Evolutionary conservation across 23 red algal genomes (phyloP), one percentile per base, ranked within the genome.

Genomic region (Agarophyton chilense): DNA sequence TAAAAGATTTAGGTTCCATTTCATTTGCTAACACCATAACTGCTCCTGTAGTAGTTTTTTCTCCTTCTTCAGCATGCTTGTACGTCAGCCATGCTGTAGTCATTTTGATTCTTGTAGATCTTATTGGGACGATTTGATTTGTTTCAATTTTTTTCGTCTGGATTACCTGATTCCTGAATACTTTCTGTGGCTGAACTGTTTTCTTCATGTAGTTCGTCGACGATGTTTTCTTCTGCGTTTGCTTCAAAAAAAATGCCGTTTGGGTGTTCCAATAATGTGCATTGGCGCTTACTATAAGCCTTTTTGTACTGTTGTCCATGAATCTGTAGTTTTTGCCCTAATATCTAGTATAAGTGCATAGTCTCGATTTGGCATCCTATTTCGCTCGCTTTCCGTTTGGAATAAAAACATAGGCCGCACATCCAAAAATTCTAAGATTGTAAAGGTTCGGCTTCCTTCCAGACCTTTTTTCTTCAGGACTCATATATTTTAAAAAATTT

Each of bases 321-420:
- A 78, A 78, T 6, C 72, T 35, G 50, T 78, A 78, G 32, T 78
- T 78, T 43, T 54, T 33, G 12, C 41, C 41, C 6, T 78, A 2
- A 39, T 83, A 83, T 83, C 52, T 26, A 12, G 66, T 7, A 65
- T 66, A 83, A 8, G 51, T 58, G 44, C 79, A 62, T 2, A 50
- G 4, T 34, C 24, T 83, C 13, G 55, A 62, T 19, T 55, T 62
- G 6, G 79, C 55, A 55, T 62, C 31, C 32, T 18, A 43, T 65
- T 83, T 83, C 31, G 4, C 39, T 47, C 79, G 12, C 10, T 64
- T 7, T 41, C 32, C 24, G 4, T 40, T 67, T 40, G 79, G 53
- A 25, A 67, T 64, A 62, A 83, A 55, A n/a, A 65, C 4, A 36
- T 65, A 58, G 3, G 60, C 53, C 38, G 41, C 39, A 29, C 79